Evolutionary conservation across 768 basidiomycete species (phyloP), one percentile per base, ranked within the genome.

Genomic region (Lactarius hatsudake): DNA sequence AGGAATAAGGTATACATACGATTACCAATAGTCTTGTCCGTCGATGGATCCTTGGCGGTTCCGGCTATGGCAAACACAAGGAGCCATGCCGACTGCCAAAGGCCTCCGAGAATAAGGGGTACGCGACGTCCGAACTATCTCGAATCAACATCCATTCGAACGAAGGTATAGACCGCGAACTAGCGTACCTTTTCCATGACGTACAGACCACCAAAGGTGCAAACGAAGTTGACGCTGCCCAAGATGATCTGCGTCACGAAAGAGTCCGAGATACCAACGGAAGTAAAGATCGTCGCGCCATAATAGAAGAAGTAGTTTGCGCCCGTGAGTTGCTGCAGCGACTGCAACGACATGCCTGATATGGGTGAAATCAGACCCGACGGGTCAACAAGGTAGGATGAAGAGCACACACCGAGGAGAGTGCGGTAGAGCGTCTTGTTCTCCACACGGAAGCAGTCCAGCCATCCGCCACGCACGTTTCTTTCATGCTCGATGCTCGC

Each of bases 221-320:
- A 87, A 57, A 79, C 78, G 71, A 90, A 89, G 76, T 90, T 90
- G 74, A 90, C 87, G 4, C 82, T 83, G 45, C 90, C 89, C 51
- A 91, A 79, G 70, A 93, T 91, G 69, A 91, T 88, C 70, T 93
- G 90, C 1, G 86, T 86, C 58, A 90, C 78, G 72, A 83, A 90
- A 28, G 85, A 84, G 74, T 91, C 88, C 9, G 74, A 59, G 69
- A 90, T 83, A 30, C 90, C 90, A 28, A 91, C 89, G 10, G 84
- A 81, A 61, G 79, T 71, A 78, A 91, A 90, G 63, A 89, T 78
- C 0, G 88, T 88, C 1, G 89, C 87, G 40, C 81, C 81, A 66
- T 80, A 79, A 73, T 88, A 88, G 78, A 87, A 87, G 77, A 87
- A 87, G 73, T 86, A 87, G 75, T 88, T 88, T 4, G 86, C 86